phyloP scores from a whole-genome alignment of 106 monocot species.

The Dioscorea dumetorum region DNA sequence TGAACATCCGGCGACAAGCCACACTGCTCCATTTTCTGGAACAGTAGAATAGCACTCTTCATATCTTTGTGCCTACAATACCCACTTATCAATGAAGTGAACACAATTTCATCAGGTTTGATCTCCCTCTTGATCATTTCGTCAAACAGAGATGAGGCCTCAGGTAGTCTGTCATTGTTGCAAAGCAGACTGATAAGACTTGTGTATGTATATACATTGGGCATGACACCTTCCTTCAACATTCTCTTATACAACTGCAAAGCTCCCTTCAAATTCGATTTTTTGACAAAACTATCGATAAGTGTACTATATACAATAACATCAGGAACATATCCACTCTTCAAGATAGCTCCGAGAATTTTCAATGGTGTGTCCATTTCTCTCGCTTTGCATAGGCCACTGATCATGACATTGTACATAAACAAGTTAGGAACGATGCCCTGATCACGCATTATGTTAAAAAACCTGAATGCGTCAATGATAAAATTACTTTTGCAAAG shows the following conservation, averaged over 20 bases:
- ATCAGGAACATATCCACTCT: slow-evolving; percentile 18
- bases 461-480: slow-evolving; percentile 9
- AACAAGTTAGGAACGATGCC: slow-evolving; percentile 10
- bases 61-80: slow-evolving; percentile 10
- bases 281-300: slow-evolving; percentile 20
- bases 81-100: slow-evolving; percentile 19
- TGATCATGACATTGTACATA: slow-evolving; percentile 13
- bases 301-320: slow-evolving; percentile 17
- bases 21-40: slow-evolving; percentile 12
- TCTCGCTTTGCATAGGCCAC: slow-evolving; percentile 17
- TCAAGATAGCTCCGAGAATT: slow-evolving; percentile 15
- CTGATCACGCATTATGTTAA: slow-evolving; percentile 4
- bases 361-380: slow-evolving; percentile 1
- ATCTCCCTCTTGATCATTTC: slow-evolving; percentile 14
- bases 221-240: slow-evolving; percentile 11
- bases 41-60: slow-evolving; percentile 7
- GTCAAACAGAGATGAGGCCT: slow-evolving; percentile 16
- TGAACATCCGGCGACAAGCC: slow-evolving; percentile 19
- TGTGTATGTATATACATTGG: slow-evolving; percentile 23
- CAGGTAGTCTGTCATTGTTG: slow-evolving; percentile 5
- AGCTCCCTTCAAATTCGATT: slow-evolving; percentile 19
- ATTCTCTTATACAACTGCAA: slow-evolving; percentile 15
- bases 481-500: slow-evolving; percentile 2
- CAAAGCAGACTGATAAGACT: slow-evolving; percentile 23
- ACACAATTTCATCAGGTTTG: slow-evolving; percentile 14